These are phyloP conservation scores for Oryza meridionalis DNA, from an alignment of 176 grass and related monocot species.

Conservation along the genomic window DNA sequence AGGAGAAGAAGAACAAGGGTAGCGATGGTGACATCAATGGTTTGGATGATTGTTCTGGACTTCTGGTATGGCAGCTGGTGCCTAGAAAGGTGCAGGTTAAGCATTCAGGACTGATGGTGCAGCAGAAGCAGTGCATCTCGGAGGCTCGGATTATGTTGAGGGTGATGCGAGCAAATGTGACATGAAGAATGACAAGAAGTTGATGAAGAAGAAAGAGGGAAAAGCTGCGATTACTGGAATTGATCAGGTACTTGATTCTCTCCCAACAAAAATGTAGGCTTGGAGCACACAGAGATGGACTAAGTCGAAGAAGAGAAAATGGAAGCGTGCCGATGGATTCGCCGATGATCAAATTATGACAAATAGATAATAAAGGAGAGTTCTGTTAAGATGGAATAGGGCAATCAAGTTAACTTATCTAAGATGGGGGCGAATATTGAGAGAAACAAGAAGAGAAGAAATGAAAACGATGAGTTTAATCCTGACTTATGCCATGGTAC, in stretches of 20 bases:
- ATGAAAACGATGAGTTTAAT: conserved; percentile 2
- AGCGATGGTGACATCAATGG: too few relatives aligned
- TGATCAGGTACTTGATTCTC: conserved; percentile 3
- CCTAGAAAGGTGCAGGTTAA: conserved; percentile 21
- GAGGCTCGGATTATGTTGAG: not conserved
- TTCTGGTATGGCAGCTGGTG: not conserved
- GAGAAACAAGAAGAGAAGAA: conserved; percentile 3
- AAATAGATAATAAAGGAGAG: not conserved
- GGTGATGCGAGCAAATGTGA: not conserved
- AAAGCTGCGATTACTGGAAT: not conserved
- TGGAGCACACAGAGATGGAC: not conserved
- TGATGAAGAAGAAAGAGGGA: conserved; percentile 28
- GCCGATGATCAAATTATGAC: not conserved
- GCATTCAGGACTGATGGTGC: not conserved
- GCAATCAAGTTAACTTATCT: too few relatives aligned
- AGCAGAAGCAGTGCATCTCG: not conserved
- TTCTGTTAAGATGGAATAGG: too few relatives aligned
- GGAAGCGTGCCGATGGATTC: not conserved
- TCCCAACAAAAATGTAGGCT: conserved; percentile 21
- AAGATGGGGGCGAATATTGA: too few relatives aligned
- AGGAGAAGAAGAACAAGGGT: too few relatives aligned
- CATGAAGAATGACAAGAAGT: not conserved
- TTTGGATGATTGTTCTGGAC: too few relatives aligned
- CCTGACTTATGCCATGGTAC: conserved; percentile 10
- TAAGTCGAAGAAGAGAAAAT: conserved; percentile 37